Base-by-base conservation (phyloP, 1,284 basidiomycete genomes). In the Cryptococcus amylolentus region DNA sequence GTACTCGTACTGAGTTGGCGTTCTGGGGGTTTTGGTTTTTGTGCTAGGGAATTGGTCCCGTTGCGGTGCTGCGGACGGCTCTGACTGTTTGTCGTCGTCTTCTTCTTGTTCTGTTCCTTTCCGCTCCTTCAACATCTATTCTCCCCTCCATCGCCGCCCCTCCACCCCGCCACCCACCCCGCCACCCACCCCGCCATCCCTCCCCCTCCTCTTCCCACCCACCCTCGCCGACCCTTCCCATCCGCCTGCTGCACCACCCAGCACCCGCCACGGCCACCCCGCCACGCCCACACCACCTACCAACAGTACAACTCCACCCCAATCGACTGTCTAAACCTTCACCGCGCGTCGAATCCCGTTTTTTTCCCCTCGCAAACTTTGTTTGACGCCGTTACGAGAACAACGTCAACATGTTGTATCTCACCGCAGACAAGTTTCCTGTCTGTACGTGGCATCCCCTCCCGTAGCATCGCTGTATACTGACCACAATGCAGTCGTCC, bases 401-500 rank as follows among this genome's bases (percentile, higher is more conserved):
- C 16, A 18, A 48, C n/a, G 31, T 5, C 37, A 52, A 49, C 35
- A 59, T 61, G 59, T 57, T 61, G 55, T 69, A 89, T 79, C 80
- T 89, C 60, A 89, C 88, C 49, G 84, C 87, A 60, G 87, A 88
- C 81, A 82, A 84, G 73, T 88, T 88, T 77, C 84, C 86, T 65
- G 80, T 89, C 68, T 89, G 87, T 88, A 66, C 79, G 87, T 66
- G 18, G 35, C n/a, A 4, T 12, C 18, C 26, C 6, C 9, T 20
- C 14, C 37, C 7, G 12, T 38, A 20, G 37, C 12, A 20, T 41
- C 14, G 12, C 16, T 4, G 20, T 14, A 10, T 26, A 43, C 56
- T 58, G 54, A 56, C 42, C 10, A 42, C 43, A 47, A 46, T 47
- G 39, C 68, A 92, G 89, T 93, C 77, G 84, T 93, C 55, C 91